A percentile compares a stretch with the other conserved stretches of the same genome.
These are phyloP conservation scores for Cladosporium sp. DNA, from an alignment of 2,329 filamentous ascomycete species.

Conservation along the genomic window DNA sequence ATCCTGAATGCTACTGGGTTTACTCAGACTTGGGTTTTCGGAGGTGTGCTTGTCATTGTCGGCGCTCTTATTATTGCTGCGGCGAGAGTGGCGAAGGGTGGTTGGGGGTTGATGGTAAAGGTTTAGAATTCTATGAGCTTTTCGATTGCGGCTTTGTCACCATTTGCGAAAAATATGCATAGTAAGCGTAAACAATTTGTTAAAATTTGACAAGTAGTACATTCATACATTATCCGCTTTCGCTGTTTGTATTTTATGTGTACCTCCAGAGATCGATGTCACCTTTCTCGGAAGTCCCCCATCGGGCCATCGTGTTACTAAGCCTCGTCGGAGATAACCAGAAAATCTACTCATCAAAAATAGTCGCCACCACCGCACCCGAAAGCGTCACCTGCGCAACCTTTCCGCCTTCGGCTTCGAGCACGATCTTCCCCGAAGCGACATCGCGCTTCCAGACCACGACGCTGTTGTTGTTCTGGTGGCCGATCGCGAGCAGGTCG, in stretches of 20 bases:
- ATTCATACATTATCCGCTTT: too few species aligned
- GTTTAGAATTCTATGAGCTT: conserved; percentile 20
- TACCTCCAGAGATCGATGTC: too few species aligned
- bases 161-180: too few species aligned
- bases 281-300: too few species aligned
- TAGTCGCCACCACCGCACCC: conserved; percentile 37
- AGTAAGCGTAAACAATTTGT: too few species aligned
- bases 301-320: too few species aligned
- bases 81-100: conserved; percentile 32
- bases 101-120: conserved; percentile 26
- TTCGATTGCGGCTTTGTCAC: too few species aligned
- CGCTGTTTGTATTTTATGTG: too few species aligned
- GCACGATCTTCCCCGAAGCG: not conserved
- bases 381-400: not conserved
- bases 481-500: conserved; percentile 63
- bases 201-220: too few species aligned
- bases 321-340: not conserved
- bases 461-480: conserved; percentile 62
- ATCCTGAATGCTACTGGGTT: conserved; percentile 51
- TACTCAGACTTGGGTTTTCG: conserved; percentile 46
- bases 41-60: conserved; percentile 36
- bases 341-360: not conserved
- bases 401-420: not conserved
- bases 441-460: conserved; percentile 36
- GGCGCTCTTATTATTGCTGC: conserved; percentile 28